Conservation (phyloP, 441 rosid species). For the Syzygium malaccense region DNA sequence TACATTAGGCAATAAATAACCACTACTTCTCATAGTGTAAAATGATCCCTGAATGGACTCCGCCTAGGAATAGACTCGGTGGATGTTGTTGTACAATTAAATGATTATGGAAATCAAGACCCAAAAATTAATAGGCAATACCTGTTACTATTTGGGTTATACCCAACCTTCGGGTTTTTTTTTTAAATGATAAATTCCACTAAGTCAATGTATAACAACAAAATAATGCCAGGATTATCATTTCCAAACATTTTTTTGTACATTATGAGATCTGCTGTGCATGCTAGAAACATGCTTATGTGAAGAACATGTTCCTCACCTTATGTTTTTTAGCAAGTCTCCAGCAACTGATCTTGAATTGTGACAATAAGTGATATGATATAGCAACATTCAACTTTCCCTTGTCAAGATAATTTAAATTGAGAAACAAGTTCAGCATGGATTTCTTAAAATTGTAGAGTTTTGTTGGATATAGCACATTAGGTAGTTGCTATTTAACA, state of each 20-base stretch:
- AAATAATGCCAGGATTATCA: neutral
- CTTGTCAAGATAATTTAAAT: neutral
- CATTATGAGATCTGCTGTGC: neutral
- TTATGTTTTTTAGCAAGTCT: neutral
- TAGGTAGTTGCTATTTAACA: neutral
- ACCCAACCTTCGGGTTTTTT: neutral
- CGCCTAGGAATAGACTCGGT: neutral
- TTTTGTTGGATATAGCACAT: neutral
- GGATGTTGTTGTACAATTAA: neutral
- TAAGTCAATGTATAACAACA: neutral
- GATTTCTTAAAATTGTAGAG: neutral
- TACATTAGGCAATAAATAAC: neutral
- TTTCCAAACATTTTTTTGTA: neutral
- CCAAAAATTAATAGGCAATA: neutral
- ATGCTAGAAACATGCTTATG: neutral
- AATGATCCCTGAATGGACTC: neutral
- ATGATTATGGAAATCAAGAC: neutral
- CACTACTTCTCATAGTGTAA: neutral
- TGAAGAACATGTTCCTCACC: neutral
- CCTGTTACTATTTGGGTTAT: neutral
- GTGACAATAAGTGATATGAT: neutral
- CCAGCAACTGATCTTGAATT: neutral
- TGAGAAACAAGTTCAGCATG: neutral
- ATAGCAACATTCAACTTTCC: neutral
- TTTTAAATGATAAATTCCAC: neutral